Evolutionary conservation across 2,329 filamentous ascomycete genomes (phyloP), one percentile per base, ranked within the genome.

Genomic region (Pseudohalonectria lignicola): DNA sequence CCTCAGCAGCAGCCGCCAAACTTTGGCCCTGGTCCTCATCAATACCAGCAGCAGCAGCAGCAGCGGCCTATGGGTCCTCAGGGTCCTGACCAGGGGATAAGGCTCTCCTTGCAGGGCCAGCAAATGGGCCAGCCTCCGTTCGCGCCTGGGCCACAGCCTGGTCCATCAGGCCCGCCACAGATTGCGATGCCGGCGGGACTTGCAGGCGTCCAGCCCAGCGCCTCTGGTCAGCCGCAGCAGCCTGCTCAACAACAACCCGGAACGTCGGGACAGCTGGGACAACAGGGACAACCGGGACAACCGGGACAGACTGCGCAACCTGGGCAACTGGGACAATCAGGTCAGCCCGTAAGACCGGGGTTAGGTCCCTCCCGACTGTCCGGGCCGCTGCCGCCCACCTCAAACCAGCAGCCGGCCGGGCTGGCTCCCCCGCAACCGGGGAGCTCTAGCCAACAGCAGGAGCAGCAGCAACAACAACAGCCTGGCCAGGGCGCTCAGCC

Each of bases 401-500:
- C n/a, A n/a, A n/a, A n/a, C n/a, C n/a, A n/a, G n/a, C n/a, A n/a
- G n/a, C n/a, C n/a, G n/a, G n/a, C n/a, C n/a, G n/a, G n/a, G n/a
- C n/a, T n/a, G n/a, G n/a, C n/a, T n/a, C n/a, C n/a, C n/a, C n/a
- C n/a, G n/a, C n/a, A n/a, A n/a, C n/a, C 26, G 19, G 18, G 32
- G 7, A n/a, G n/a, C 32, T 15, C 10, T 23, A 15, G 12, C 17
- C 32, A n/a, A n/a, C 39, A 41, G 29, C 40, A 33, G 11, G 13
- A 25, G 18, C 28, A 31, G 29, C 26, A 30, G 20, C 39, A 40
- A 18, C 39, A 36, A 30, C n/a, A 20, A 16, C 31, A n/a, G 23
- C 25, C 33, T 12, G 21, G 29, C 5, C 26, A 31, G 33, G 4
- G 21, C 11, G 7, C 23, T 9, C 32, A 34, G n/a, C 34, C 4